A percentile compares a stretch with the other conserved stretches of the same genome.
phyloP scores from a whole-genome alignment of 2,329 filamentous ascomycete species.

The Lasiodiplodia sp. region DNA sequence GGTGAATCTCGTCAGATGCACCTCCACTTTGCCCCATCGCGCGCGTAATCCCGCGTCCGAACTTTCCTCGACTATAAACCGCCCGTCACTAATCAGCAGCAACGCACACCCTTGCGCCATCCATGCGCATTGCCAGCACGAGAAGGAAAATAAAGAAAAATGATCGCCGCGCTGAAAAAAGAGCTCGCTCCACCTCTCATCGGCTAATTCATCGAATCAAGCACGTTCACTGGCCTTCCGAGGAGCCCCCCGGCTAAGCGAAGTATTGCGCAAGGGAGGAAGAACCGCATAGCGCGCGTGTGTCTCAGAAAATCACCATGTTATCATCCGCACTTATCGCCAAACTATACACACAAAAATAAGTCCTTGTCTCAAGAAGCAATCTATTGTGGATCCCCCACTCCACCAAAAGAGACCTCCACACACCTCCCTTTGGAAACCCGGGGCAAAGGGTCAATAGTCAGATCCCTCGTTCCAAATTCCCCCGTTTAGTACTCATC shows the following conservation, averaged over 20 bases:
- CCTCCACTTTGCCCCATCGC: neutral
- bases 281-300: neutral
- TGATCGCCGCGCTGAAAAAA: neutral
- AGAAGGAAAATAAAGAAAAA: neutral
- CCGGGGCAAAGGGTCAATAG: slow-evolving; percentile 1
- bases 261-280: slow-evolving; percentile 2
- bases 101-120: neutral
- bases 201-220: neutral
- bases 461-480: neutral
- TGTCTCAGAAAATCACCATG: neutral
- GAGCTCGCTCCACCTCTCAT: neutral
- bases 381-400: neutral
- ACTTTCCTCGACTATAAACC: neutral
- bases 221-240: neutral
- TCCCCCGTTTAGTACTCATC: neutral
- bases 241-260: slow-evolving; percentile 1
- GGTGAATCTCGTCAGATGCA: neutral
- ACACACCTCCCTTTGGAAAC: neutral
- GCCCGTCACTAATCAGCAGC: neutral
- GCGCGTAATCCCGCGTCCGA: neutral
- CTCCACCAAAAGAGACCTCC: neutral
- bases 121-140: neutral
- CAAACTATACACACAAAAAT: neutral
- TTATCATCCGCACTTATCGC: neutral
- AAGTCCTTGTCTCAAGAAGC: neutral